Evolutionary conservation across 345 rosid species (phyloP), one percentile per base, ranked within the genome.

Genomic region (Populus deltoides): DNA sequence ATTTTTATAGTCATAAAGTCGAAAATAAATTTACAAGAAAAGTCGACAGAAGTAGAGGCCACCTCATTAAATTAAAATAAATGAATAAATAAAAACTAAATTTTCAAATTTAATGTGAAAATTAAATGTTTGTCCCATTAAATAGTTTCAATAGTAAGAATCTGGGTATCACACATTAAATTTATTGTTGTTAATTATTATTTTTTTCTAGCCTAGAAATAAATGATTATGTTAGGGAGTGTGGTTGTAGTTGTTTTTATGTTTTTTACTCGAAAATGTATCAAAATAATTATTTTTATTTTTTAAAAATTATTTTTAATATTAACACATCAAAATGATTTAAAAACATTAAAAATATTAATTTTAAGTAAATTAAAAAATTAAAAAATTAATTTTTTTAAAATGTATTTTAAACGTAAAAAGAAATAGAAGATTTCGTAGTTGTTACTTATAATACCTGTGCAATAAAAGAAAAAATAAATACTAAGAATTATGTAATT

Each of bases 91-190:
- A 59, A 59, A 59, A 20, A 17, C 1, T 25, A 9, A 24, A 10
- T 7, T 20, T 62, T 62, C 17, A 24, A 7, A 70, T 70, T 77
- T 45, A 39, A 77, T 70, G 70, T 31, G 41, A 38, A 45, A 77
- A 69, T 57, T 45, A 62, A 27, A 71, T 63, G 47, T 43, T 8
- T 71, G 70, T 45, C 51, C 53, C n/a, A 7, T 49, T 35, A 8
- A n/a, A 78, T 24, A 38, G 57, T 76, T 17, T 31, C 53, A 38
- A 22, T 25, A 29, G 73, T 68, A 38, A 68, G 38, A 68, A 38
- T 24, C 18, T 33, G 45, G 70, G 70, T 45, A 8, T 35, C 25
- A 35, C 45, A 33, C 22, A 18, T 66, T 31, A 13, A 35, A 62
- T 10, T 45, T 45, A 45, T 45, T 57, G 62, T n/a, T 57, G 59